These are phyloP conservation scores for Leccinum uliginosum DNA, from an alignment of 768 basidiomycete species.

Conservation along the genomic window DNA sequence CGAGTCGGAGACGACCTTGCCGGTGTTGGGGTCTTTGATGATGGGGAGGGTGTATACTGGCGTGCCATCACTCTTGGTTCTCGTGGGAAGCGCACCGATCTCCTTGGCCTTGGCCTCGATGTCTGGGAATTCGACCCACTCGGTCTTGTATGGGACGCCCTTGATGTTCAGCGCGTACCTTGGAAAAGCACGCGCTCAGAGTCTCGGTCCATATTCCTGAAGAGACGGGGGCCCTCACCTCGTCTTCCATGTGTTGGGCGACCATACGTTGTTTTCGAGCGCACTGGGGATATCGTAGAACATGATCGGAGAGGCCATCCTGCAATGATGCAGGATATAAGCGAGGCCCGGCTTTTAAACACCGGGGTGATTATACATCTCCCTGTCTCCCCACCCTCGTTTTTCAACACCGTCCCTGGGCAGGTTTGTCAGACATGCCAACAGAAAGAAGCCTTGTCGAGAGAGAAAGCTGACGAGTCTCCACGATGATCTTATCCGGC, in stretches of 20 bases:
- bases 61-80: slow-evolving; percentile 27
- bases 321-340: neutral
- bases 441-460: neutral
- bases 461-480: neutral
- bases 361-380: neutral
- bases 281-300: slow-evolving; percentile 44
- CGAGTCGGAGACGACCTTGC: slow-evolving; percentile 8
- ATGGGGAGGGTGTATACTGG: slow-evolving; percentile 39
- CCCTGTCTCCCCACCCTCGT: neutral
- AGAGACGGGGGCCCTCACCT: slow-evolving; percentile 27
- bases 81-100: slow-evolving; percentile 31
- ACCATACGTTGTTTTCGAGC: slow-evolving; percentile 31
- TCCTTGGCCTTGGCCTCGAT: slow-evolving; percentile 32
- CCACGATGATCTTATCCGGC: neutral
- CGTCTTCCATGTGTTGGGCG: slow-evolving; percentile 44
- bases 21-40: slow-evolving; percentile 37
- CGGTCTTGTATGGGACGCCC: slow-evolving; percentile 36
- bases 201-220: neutral
- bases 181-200: neutral
- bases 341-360: slow-evolving; percentile 6
- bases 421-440: neutral
- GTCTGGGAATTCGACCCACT: slow-evolving; percentile 43
- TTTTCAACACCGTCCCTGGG: neutral
- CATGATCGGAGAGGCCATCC: slow-evolving; percentile 30
- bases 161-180: slow-evolving; percentile 41